Conservation (phyloP, 108 stramenopile genomes). For the Cyclotella cryptica region DNA sequence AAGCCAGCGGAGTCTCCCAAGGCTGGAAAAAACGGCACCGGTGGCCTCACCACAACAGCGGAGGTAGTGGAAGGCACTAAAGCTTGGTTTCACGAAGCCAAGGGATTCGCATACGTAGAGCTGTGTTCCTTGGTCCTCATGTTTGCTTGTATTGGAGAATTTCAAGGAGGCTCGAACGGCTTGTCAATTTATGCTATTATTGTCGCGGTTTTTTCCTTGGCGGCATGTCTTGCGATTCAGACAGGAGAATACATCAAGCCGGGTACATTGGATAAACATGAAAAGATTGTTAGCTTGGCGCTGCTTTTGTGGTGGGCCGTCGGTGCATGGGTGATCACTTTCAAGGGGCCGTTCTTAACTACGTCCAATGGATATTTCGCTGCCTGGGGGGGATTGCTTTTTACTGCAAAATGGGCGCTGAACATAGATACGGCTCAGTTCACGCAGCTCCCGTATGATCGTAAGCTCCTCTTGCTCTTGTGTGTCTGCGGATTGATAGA, state of each 20-base stretch:
- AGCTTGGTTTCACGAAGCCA: conserved; percentile 31
- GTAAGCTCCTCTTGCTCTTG: conserved; percentile 26
- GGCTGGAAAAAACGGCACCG: neutral
- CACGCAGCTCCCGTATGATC: conserved; percentile 22
- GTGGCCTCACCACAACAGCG: neutral
- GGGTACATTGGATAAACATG: conserved; percentile 28
- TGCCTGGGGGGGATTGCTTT: conserved; percentile 47
- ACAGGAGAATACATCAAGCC: conserved; percentile 38
- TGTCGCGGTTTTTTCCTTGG: conserved; percentile 35
- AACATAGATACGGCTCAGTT: conserved; percentile 35
- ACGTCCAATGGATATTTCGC: conserved; percentile 51
- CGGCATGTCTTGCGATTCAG: conserved; percentile 38
- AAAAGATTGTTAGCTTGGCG: conserved; percentile 45
- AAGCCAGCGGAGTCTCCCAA: too few species aligned
- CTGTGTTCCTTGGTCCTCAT: conserved; percentile 39
- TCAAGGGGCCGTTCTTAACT: conserved; percentile 33
- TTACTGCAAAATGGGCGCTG: conserved; percentile 45
- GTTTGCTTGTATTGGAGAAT: conserved; percentile 43
- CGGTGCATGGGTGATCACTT: conserved; percentile 64
- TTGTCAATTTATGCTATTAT: conserved; percentile 25
- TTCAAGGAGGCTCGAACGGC: neutral
- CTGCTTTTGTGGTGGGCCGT: conserved; percentile 64
- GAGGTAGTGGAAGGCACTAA: conserved; percentile 27
- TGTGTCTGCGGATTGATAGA: conserved; percentile 13
- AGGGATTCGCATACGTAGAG: conserved; percentile 44